Conservation (phyloP, 2,329 filamentous ascomycete species). For the Nemania sp. region DNA sequence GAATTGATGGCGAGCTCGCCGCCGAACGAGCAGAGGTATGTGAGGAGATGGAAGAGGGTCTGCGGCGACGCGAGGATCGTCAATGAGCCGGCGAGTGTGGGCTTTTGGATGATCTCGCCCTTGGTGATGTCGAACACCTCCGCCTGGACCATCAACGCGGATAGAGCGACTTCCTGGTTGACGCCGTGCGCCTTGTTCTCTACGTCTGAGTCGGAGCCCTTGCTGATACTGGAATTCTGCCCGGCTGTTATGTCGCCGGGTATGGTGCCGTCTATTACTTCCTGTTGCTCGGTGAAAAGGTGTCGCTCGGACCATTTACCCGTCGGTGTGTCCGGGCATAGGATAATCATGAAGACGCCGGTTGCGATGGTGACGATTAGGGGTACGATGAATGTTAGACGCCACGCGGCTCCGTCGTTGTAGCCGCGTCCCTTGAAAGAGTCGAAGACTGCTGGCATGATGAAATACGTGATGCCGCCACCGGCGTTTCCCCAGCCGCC, state of each 20-base stretch:
- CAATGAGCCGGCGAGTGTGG: constrained; percentile 63
- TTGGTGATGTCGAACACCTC: constrained; percentile 68
- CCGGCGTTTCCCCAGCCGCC: constrained; percentile 89
- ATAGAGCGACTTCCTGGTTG: constrained; percentile 61
- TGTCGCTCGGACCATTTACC: constrained; percentile 84
- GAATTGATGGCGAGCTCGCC: constrained; percentile 72
- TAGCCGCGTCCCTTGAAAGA: constrained; percentile 75
- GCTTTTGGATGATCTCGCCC: constrained; percentile 66
- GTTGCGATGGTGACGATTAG: constrained; percentile 78
- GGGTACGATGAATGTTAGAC: constrained; percentile 85
- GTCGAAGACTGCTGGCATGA: constrained; percentile 92
- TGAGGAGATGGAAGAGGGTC: constrained; percentile 65
- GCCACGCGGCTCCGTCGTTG: constrained; percentile 78
- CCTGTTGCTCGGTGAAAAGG: constrained; percentile 66
- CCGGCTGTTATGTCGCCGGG: constrained; percentile 63
- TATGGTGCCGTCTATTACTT: constrained; percentile 63
- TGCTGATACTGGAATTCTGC: constrained; percentile 54
- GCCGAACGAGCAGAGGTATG: constrained; percentile 74
- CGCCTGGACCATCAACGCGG: constrained; percentile 50
- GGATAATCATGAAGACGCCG: constrained; percentile 75
- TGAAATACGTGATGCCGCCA: constrained; percentile 91
- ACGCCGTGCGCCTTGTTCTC: constrained; percentile 55
- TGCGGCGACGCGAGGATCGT: constrained; percentile 64
- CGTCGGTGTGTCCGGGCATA: constrained; percentile 84
- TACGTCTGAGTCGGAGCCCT: constrained; percentile 57